Percentiles rank a stretch among this genome's conserved stretches.
Evolutionary conservation across 768 basidiomycete genomes (phyloP).

Genomic region (Naematelia encephala): DNA sequence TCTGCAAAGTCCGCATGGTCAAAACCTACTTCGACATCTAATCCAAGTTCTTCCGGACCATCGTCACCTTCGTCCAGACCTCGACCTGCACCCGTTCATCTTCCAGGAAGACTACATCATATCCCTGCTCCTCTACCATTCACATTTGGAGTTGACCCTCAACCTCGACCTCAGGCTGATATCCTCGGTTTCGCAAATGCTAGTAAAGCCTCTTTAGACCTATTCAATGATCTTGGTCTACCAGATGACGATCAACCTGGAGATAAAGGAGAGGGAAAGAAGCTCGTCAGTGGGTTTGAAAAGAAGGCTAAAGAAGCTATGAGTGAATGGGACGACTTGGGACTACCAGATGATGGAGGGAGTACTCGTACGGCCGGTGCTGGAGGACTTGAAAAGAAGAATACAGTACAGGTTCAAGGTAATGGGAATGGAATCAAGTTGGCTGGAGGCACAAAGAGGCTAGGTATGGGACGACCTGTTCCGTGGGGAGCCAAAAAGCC

Average conservation of each 20-base stretch:
- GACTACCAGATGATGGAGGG: neutral
- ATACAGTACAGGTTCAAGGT: neutral
- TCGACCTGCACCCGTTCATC: neutral
- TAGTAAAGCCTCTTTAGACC: neutral
- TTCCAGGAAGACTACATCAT: neutral
- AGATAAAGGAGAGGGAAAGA: neutral
- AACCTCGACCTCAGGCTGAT: neutral
- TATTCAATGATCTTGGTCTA: neutral
- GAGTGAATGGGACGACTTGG: neutral
- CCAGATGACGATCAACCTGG: neutral
- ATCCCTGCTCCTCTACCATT: neutral
- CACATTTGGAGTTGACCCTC: neutral
- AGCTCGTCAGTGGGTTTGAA: neutral
- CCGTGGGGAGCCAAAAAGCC: constrained; percentile 39
- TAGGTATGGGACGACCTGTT: constrained; percentile 41
- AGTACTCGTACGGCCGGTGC: neutral
- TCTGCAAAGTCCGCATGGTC: constrained; percentile 8
- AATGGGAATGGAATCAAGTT: constrained; percentile 10
- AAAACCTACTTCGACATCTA: constrained; percentile 17
- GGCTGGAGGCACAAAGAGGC: constrained; percentile 32
- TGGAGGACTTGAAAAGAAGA: neutral
- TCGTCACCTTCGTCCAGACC: constrained; percentile 37
- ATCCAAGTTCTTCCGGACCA: constrained; percentile 25
- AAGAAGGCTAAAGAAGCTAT: neutral
- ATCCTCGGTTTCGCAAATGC: neutral